Evolutionary conservation across 228 moss, liverwort and hornwort genomes (phyloP).

Genomic region (Sphagnum fallax): DNA sequence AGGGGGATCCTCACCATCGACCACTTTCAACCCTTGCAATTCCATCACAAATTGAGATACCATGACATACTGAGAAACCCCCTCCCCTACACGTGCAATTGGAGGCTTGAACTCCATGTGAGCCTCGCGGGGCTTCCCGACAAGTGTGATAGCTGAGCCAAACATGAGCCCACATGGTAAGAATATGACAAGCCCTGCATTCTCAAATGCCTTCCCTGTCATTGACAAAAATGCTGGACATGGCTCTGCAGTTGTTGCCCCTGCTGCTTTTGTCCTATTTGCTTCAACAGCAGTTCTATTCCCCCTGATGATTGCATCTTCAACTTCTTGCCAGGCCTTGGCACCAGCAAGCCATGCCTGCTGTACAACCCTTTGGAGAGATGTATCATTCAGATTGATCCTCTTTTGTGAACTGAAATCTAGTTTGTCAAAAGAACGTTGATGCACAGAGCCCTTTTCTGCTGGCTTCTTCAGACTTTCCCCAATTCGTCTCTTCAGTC

Average conservation of each 20-base stretch:
- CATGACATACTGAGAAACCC: conserved; percentile 49
- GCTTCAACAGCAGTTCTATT: conserved; percentile 9
- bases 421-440: conserved; percentile 7
- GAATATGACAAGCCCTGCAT: conserved; percentile 31
- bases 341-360: conserved; percentile 49
- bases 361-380: conserved; percentile 35
- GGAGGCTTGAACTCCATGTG: conserved; percentile 52
- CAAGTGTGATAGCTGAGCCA: conserved; percentile 51
- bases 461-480: not conserved
- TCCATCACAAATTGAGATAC: conserved; percentile 56
- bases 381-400: conserved; percentile 24
- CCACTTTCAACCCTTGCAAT: conserved; percentile 50
- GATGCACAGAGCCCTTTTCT: conserved; percentile 5
- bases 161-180: conserved; percentile 59
- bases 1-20: conserved; percentile 51
- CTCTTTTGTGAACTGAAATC: conserved; percentile 17
- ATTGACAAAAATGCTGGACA: conserved; percentile 35
- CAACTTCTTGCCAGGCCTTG: conserved; percentile 54
- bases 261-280: conserved; percentile 6
- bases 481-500: not conserved
- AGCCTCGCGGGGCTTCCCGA: conserved; percentile 40
- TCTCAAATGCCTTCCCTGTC: conserved; percentile 19
- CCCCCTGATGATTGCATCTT: conserved; percentile 18
- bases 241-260: conserved; percentile 23
- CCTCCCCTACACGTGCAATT: conserved; percentile 52